A percentile compares a stretch with the other conserved stretches of the same genome.
Evolutionary conservation across 2,329 filamentous ascomycete genomes (phyloP).

Genomic region (Epichloe amarillans): DNA sequence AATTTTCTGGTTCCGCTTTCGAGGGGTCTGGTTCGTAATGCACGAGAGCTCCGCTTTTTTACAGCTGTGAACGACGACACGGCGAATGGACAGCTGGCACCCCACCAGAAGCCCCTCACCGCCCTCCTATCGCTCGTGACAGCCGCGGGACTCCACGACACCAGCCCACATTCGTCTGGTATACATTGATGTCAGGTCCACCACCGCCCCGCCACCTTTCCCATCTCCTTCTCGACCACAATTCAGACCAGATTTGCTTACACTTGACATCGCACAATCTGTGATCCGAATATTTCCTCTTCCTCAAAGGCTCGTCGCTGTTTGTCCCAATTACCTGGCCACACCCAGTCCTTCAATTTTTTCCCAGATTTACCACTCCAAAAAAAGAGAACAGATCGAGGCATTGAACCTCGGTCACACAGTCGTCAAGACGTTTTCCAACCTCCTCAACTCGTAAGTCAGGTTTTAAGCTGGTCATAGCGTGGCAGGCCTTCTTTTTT

Average conservation of each 20-base stretch:
- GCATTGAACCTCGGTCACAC: slow-evolving; percentile 40
- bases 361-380: slow-evolving; percentile 5
- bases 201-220: not conserved
- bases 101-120: not conserved
- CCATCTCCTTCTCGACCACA: not conserved
- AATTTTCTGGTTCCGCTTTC: not conserved
- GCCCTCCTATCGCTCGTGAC: not conserved
- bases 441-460: slow-evolving; percentile 88
- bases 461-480: not conserved
- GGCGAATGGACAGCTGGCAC: not conserved
- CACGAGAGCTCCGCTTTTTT: not conserved
- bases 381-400: slow-evolving; percentile 32
- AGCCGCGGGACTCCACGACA: slow-evolving; percentile 2
- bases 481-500: not conserved
- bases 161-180: not conserved
- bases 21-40: not conserved
- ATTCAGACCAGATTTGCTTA: not conserved
- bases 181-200: not conserved
- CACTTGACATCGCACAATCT: not conserved
- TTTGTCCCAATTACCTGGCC: not conserved
- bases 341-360: not conserved
- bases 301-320: not conserved
- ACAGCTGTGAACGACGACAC: not conserved
- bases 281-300: not conserved
- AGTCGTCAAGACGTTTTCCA: slow-evolving; percentile 93